These are phyloP conservation scores for Apiospora sp. DNA, from an alignment of 2,329 filamentous ascomycete genomes.

Conservation along the genomic window DNA sequence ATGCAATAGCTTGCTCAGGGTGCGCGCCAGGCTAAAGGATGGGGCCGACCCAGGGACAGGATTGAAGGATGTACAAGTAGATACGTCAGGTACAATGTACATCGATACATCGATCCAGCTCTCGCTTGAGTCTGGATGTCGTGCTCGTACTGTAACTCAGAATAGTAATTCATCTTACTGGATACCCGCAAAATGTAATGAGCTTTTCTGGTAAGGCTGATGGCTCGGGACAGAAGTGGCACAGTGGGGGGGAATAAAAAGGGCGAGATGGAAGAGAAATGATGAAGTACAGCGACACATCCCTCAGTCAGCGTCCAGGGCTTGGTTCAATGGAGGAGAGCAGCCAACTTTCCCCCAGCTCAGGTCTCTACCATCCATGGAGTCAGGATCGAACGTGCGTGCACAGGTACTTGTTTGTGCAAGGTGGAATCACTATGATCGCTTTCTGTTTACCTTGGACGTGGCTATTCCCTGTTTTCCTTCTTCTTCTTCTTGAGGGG, in stretches of 20 bases:
- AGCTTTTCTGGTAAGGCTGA: conserved; percentile 9
- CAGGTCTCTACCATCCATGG: conserved; percentile 10
- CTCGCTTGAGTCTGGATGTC: conserved; percentile 5
- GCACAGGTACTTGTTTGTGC: background rate
- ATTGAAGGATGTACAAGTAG: background rate
- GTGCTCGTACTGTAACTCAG: background rate
- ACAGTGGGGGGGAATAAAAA: background rate
- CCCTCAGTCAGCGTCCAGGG: background rate
- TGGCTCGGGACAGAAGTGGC: background rate
- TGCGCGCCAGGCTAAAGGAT: conserved; percentile 19
- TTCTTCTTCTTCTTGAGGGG: background rate
- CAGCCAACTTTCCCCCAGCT: conserved; percentile 12
- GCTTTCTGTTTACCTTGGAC: conserved; percentile 8
- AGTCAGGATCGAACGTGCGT: conserved; percentile 16
- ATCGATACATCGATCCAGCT: background rate
- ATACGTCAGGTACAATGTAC: conserved; percentile 12
- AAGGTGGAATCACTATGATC: conserved; percentile 4
- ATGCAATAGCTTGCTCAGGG: conserved; percentile 18
- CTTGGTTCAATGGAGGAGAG: background rate
- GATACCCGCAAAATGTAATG: background rate
- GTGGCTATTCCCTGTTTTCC: conserved; percentile 1
- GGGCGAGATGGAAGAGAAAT: background rate
- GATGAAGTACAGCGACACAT: background rate
- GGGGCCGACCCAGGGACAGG: background rate
- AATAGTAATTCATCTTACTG: conserved; percentile 9